Evolutionary conservation across 1,139 yeast species (phyloP), one percentile per base, ranked within the genome.

Genomic region (Yamadazyma trypodendri): DNA sequence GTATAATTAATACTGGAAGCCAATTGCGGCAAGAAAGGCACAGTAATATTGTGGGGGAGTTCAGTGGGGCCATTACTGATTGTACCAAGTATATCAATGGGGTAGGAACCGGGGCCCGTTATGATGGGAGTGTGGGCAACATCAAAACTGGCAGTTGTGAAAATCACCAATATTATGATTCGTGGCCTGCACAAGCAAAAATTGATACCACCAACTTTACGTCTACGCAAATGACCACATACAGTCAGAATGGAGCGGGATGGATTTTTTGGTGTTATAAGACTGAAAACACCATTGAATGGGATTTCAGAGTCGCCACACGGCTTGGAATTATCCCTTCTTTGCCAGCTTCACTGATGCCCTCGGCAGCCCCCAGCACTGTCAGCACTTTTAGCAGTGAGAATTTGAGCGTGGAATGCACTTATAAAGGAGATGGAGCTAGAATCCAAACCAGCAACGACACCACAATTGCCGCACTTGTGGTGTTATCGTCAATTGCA

Each of bases 241-340:
- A 45, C 38, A 46, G 41, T 28, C 37, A 39, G 13, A 43, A 46
- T 21, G 61, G 55, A 52, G 14, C 4, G 6, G 97, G 97, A 9
- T 89, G 95, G 89, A 72, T 89, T 41, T 86, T 84, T 69, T 92
- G 97, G 98, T 80, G 84, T 60, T 89, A 82, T 78, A 90, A 88
- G 69, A 87, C 96, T 11, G 97, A 92, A 58, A 62, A 65, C 46
- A 75, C 94, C 12, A 60, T 83, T 34, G 97, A 90, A 58, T 92
- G 97, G 97, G 95, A 87, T 63, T 70, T 85, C 58, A 65, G 69
- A 40, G 68, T 71, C 43, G 65, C 82, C 44, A 71, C 74, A 10
- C 58, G 65, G 15, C 55, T 70, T 24, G 71, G 63, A 4, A 56
- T 82, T 38, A 75, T 82, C 60, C 89, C 89, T 1, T 6, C 14